Conservation (phyloP, 257 asterid genomes). For the Ballota nigra region DNA sequence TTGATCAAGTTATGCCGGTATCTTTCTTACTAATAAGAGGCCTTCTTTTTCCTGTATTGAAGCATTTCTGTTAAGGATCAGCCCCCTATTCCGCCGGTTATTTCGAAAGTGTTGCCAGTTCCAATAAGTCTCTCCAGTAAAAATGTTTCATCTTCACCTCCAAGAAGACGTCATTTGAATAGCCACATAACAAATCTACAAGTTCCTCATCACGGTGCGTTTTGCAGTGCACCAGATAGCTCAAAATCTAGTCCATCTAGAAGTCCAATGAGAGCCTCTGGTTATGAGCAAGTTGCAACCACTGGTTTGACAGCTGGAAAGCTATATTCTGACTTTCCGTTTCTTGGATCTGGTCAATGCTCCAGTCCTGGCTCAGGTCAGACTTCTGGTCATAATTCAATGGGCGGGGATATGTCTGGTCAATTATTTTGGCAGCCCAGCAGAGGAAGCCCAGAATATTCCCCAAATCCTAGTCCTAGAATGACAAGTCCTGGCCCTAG, state of each 20-base stretch:
- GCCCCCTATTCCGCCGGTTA: constrained; percentile 48
- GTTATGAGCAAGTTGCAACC: constrained; percentile 71
- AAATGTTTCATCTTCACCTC: constrained; percentile 58
- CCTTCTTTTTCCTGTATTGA: constrained; percentile 27
- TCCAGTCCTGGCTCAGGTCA: constrained; percentile 99
- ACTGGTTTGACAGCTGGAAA: constrained; percentile 59
- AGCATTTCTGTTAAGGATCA: constrained; percentile 68
- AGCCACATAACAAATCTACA: constrained; percentile 68
- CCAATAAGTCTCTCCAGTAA: constrained; percentile 64
- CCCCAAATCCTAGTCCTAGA: constrained; percentile 93
- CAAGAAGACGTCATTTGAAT: constrained; percentile 63
- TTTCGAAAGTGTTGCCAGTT: constrained; percentile 50
- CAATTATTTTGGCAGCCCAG: constrained; percentile 89
- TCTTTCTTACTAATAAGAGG: constrained; percentile 26
- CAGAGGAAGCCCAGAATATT: constrained; percentile 92
- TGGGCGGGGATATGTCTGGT: constrained; percentile 94
- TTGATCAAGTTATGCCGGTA: constrained; percentile 2
- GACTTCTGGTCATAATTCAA: constrained; percentile 96
- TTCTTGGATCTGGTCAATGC: constrained; percentile 95
- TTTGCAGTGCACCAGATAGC: constrained; percentile 92
- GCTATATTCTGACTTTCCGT: constrained; percentile 59
- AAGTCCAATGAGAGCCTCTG: constrained; percentile 77
- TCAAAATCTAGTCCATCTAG: constrained; percentile 95
- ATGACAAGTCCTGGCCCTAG: constrained; percentile 96
- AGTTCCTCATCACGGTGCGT: constrained; percentile 69